Evolutionary conservation across 768 basidiomycete genomes (phyloP), one percentile per base, ranked within the genome.

Genomic region (Russula lepida): DNA sequence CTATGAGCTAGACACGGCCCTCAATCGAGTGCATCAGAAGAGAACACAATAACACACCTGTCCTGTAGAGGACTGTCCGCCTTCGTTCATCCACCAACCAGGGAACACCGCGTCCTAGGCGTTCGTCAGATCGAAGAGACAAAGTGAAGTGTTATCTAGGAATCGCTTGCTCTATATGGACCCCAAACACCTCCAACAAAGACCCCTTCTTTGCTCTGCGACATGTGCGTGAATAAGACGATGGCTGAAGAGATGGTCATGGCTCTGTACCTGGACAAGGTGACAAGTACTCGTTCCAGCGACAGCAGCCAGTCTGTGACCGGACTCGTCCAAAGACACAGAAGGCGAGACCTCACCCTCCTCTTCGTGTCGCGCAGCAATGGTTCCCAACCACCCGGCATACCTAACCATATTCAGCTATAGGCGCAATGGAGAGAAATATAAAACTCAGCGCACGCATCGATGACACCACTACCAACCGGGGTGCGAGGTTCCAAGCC

Each of bases 41-140:
- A 2, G 25, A 27, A 32, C 8, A 6, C 21, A 6, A 27, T 2
- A 56, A 43, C 30, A 25, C 55, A 88, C 88, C 74, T 93, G 92
- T n/a, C 97, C 97, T 0, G 97, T 99, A 1, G 94, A 95, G 8
- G 94, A 97, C 74, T 99, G 97, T 2, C 97, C 97, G 41, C 95
- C 97, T 74, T 99, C 97, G 69, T 95, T 99, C 93, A 98, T 97
- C 97, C 95, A 99, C 88, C 92, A 95, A 19, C 87, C 92, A 46
- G 85, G 85, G 74, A 98, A 94, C 33, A 95, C 80, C 6, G 92
- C 86, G 69, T 98, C 87, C 83, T 90, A 65, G 1, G 19, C 64
- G 64, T 68, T 73, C 7, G 49, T 56, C 13, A 62, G 59, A 44
- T 52, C 35, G 5, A 51, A 32, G 21, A 33, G 44, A 64, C 6